Base-by-base conservation (phyloP, 345 rosid genomes). In the Erysimum cheiranthoides region DNA sequence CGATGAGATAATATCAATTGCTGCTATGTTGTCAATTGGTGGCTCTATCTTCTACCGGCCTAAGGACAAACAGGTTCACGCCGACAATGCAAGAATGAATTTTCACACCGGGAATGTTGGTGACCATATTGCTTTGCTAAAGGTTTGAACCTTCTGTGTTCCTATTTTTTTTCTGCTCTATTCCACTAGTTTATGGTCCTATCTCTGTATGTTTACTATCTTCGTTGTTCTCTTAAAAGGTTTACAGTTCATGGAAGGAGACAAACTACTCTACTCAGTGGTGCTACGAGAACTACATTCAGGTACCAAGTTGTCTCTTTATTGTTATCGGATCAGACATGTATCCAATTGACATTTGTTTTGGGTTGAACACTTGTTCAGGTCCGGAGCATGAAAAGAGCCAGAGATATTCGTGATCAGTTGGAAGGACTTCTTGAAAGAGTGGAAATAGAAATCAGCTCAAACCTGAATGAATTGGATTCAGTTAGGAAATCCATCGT, bases 371-470 rank as follows among this genome's bases (percentile, higher is more conserved):
- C 45, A 39, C 78, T 13, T 42, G 73, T 76, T 52, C 75, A 95
- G 99, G 99, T 95, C 32, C 84, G 97, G 85, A 95, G 99, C 78
- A 95, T 95, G 97, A 95, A 95, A 75, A 90, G 97, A 70, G 99
- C 99, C 28, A 86, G 97, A 81, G 97, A 95, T 70, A 82, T 95
- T 28, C 83, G 99, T 51, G 98, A 95, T 75, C 99, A 95, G 75
- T 70, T 92, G 85, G 97, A 90, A 73, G 97, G 97, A 59, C 99
- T 95, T 64, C 75, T 95, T 56, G 99, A 95, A 86, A 88, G 99
- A 81, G 97, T 95, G 71, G 99, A 92, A 79, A 95, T 92, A 81
- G 99, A 92, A 78, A 18, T 88, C 35, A 77, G 86, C 50, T 86
- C 97, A 36, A 83, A 84, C 84, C 10, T 78, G 32, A 85, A 80